Conservation (phyloP, 495 filamentous ascomycete species). For the Penicillium fimorum region DNA sequence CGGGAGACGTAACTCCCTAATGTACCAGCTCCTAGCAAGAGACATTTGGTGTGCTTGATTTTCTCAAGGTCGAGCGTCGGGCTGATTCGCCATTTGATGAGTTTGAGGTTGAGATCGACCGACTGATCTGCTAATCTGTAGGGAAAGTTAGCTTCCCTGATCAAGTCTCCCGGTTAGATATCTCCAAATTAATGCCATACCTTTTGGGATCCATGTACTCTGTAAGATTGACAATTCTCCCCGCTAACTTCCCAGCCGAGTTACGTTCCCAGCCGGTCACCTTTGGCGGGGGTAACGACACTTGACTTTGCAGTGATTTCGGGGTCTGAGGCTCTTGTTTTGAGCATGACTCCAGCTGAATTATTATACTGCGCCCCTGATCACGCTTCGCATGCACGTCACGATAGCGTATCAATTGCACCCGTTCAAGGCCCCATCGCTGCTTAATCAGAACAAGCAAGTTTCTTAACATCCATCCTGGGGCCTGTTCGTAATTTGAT, state of each 20-base stretch:
- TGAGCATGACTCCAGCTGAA: conserved; percentile 60
- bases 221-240: conserved; percentile 72
- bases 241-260: conserved; percentile 66
- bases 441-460: conserved; percentile 81
- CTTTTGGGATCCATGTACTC: conserved; percentile 88
- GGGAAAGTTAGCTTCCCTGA: not conserved
- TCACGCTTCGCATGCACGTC: conserved; percentile 74
- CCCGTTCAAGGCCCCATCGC: conserved; percentile 71
- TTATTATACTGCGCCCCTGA: conserved; percentile 74
- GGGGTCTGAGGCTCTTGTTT: conserved; percentile 20
- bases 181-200: conserved; percentile 25
- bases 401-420: conserved; percentile 87
- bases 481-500: conserved; percentile 79
- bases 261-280: conserved; percentile 95
- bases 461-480: conserved; percentile 92
- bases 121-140: conserved; percentile 80
- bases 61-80: conserved; percentile 82
- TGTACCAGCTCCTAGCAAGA: conserved; percentile 92
- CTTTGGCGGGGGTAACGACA: conserved; percentile 62
- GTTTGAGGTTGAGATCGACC: conserved; percentile 95
- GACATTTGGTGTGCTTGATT: conserved; percentile 87
- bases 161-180: not conserved
- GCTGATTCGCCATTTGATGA: conserved; percentile 98
- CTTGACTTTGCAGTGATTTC: conserved; percentile 30
- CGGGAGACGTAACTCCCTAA: conserved; percentile 90